Evolutionary conservation across 2,329 filamentous ascomycete genomes (phyloP).

Genomic region (Zalaria sp.): DNA sequence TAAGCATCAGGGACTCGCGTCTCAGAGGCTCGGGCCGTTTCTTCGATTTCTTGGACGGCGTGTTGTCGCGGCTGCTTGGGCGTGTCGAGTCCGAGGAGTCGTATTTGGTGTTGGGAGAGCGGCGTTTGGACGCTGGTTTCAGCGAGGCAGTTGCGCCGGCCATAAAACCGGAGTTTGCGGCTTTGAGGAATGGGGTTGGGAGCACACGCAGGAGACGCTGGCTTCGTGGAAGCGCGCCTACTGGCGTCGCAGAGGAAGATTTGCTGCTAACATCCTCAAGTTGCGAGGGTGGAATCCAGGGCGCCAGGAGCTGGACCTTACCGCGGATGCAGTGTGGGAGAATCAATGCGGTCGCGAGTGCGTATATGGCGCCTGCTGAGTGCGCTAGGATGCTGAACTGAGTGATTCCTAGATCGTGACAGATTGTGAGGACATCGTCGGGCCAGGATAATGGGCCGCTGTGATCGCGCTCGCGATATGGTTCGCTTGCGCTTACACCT

Average conservation of each 20-base stretch:
- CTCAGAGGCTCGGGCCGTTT: conserved; percentile 18
- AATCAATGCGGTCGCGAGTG: conserved; percentile 81
- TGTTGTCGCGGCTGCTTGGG: not conserved
- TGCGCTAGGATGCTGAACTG: conserved; percentile 95
- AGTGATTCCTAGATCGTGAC: conserved; percentile 77
- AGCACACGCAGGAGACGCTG: conserved; percentile 83
- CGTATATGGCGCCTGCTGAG: conserved; percentile 95
- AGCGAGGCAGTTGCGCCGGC: conserved; percentile 57
- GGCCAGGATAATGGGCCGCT: conserved; percentile 82
- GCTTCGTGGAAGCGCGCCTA: conserved; percentile 76
- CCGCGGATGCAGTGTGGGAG: conserved; percentile 95
- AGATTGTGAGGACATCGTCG: conserved; percentile 86
- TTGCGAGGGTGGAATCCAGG: conserved; percentile 94
- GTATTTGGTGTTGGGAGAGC: conserved; percentile 5
- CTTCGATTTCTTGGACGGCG: not conserved
- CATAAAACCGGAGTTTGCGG: conserved; percentile 93
- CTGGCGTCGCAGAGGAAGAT: conserved; percentile 37
- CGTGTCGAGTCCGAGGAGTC: not conserved
- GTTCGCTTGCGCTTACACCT: conserved; percentile 82
- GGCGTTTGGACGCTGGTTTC: conserved; percentile 17
- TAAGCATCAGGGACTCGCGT: conserved; percentile 33
- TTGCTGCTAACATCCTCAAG: conserved; percentile 56
- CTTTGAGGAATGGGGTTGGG: conserved; percentile 80
- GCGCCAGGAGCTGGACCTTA: conserved; percentile 83
- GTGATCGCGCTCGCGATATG: conserved; percentile 66